These are phyloP conservation scores for Aspergillus pseudotamarii DNA, from an alignment of 2,329 filamentous ascomycete species.

Conservation along the genomic window DNA sequence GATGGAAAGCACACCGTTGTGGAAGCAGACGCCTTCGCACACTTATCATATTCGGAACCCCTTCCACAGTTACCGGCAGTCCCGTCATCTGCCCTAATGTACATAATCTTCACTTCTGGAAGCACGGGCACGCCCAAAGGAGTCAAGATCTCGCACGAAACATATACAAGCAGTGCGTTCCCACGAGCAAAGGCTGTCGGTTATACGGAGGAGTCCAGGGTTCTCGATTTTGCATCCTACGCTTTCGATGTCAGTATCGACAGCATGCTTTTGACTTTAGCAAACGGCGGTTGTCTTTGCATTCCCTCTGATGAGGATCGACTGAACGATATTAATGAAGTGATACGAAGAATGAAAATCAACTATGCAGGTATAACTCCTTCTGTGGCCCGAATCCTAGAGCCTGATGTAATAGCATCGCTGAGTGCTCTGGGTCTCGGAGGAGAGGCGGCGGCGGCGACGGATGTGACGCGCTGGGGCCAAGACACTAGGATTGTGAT, in stretches of 20 bases:
- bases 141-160: conserved; percentile 63
- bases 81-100: conserved; percentile 50
- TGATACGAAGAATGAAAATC: conserved; percentile 54
- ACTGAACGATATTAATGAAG: conserved; percentile 52
- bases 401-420: conserved; percentile 44
- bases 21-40: conserved; percentile 27
- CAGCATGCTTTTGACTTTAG: conserved; percentile 59
- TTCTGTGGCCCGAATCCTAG: conserved; percentile 55
- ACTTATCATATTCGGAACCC: conserved; percentile 14
- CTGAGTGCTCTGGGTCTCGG: conserved; percentile 47
- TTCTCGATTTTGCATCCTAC: conserved; percentile 62
- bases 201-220: conserved; percentile 56
- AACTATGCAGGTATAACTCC: conserved; percentile 63
- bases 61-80: conserved; percentile 25
- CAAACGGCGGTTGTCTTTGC: conserved; percentile 62
- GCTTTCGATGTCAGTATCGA: conserved; percentile 57
- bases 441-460: conserved; percentile 48
- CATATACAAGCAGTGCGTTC: conserved; percentile 59
- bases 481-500: conserved; percentile 48
- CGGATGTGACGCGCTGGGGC: conserved; percentile 47
- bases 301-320: conserved; percentile 56
- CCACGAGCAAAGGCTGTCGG: conserved; percentile 57
- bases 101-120: conserved; percentile 63
- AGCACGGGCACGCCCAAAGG: conserved; percentile 58
- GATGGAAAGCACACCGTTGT: conserved; percentile 30